Evolutionary conservation across 2,329 filamentous ascomycete genomes (phyloP).

Genomic region (Trichoderma arundinaceum): DNA sequence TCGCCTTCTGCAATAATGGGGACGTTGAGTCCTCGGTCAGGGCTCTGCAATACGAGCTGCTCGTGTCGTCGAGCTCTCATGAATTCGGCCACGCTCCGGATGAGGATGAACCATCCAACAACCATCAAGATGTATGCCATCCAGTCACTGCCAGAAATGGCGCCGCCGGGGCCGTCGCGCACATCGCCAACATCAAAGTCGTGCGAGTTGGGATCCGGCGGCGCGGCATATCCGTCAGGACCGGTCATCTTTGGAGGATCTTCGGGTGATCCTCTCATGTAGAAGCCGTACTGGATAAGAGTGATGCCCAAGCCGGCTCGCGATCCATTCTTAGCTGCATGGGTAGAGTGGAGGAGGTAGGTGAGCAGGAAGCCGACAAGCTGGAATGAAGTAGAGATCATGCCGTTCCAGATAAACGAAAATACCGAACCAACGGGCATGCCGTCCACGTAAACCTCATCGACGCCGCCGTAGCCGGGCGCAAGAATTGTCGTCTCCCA

Average conservation of each 20-base stretch:
- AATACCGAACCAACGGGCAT: constrained; percentile 90
- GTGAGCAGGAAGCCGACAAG: constrained; percentile 97
- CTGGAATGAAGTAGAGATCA: constrained; percentile 98
- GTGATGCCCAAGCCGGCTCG: constrained; percentile 93
- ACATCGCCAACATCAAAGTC: constrained; percentile 80
- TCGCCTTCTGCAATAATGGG: constrained; percentile 89
- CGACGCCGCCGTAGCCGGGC: constrained; percentile 83
- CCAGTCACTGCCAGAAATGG: constrained; percentile 80
- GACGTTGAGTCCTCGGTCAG: constrained; percentile 82
- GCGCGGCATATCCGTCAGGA: constrained; percentile 68
- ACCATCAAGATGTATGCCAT: constrained; percentile 94
- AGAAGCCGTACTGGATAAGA: constrained; percentile 95
- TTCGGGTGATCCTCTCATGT: constrained; percentile 74
- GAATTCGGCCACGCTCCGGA: constrained; percentile 91
- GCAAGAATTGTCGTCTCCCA: constrained; percentile 99
- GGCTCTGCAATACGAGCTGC: constrained; percentile 89
- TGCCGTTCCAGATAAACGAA: constrained; percentile 87
- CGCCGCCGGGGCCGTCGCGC: constrained; percentile 53
- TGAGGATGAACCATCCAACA: constrained; percentile 96
- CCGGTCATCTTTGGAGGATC: constrained; percentile 53
- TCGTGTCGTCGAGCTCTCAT: constrained; percentile 87
- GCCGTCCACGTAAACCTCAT: constrained; percentile 97
- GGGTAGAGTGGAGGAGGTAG: constrained; percentile 95
- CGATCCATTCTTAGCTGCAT: constrained; percentile 97
- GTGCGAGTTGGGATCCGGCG: constrained; percentile 87